These are phyloP conservation scores for Wickerhamiella sergipiensis DNA, from an alignment of 805 yeast genomes.

Conservation along the genomic window DNA sequence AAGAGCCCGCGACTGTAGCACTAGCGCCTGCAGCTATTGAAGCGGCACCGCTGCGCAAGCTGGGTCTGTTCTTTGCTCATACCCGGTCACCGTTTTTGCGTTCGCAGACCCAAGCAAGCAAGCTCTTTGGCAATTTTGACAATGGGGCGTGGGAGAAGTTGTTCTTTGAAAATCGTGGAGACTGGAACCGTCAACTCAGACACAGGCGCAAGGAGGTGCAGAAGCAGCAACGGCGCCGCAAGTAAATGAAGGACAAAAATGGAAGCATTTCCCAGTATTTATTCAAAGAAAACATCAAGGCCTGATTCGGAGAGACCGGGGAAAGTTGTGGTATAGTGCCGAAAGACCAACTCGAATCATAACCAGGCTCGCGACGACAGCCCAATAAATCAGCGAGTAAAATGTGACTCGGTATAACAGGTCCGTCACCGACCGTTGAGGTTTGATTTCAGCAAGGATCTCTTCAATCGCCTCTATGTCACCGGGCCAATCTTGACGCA, in stretches of 20 bases:
- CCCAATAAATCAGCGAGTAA: neutral
- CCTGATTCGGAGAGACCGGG: neutral
- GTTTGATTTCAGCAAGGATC: neutral
- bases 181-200: conserved; percentile 61
- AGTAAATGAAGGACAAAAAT: neutral
- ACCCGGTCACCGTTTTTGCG: conserved; percentile 72
- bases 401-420: neutral
- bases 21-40: conserved; percentile 16
- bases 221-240: neutral
- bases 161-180: conserved; percentile 78
- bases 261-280: neutral
- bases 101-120: conserved; percentile 69
- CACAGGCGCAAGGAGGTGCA: conserved; percentile 51
- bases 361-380: neutral
- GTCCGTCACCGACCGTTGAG: neutral
- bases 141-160: conserved; percentile 49
- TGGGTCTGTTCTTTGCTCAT: conserved; percentile 67
- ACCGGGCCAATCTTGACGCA: neutral
- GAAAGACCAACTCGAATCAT: neutral
- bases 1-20: conserved; percentile 10
- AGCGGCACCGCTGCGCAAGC: conserved; percentile 17
- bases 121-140: conserved; percentile 28
- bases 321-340: neutral
- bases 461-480: neutral
- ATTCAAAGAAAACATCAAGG: neutral